Evolutionary conservation across 1,139 yeast species (phyloP), one percentile per base, ranked within the genome.

Genomic region (Debaryomyces subglobosus): DNA sequence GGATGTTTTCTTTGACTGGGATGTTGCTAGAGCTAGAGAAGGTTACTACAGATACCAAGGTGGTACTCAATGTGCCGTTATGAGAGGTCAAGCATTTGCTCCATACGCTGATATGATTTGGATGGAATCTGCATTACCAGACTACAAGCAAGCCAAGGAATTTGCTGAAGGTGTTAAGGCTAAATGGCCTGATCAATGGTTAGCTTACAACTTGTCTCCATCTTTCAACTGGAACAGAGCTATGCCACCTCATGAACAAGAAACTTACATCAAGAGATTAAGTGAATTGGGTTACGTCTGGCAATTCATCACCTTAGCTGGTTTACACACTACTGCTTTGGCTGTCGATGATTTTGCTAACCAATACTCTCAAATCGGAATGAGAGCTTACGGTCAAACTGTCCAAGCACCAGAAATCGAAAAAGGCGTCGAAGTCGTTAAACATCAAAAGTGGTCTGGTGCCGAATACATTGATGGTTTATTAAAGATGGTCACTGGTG

Each of bases 401-500:
- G 87, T 92, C 53, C 99, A 92, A 77, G 84, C 86, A 58, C 89
- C 85, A 53, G 99, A 92, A 77, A 89, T 92, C 68, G 90, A 86
- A 63, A 78, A 79, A 55, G 95, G 91, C 58, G 97, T 91, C 57
- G 99, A 92, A 71, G 96, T 92, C 52, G 96, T 92, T 56, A 92
- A 91, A 79, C 99, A 92, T 74, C 99, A 92, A 75, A 90, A 92
- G 73, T 92, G 99, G 99, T 90, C 97, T 44, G 99, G 99, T 67
- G 99, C 99, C 37, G 96, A 89, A 71, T 94, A 91, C 77, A 87
- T 94, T 67, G 99, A 92, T 71, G 87, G 90, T 53, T 79, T 92
- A 63, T 84, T 92, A 71, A 90, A 86, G 71, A 79, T 91, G 77
- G 95, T 91, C 43, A 86, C 95, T 51, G 98, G 98, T 63, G 99